Evolutionary conservation across 2,329 filamentous ascomycete species (phyloP).

Genomic region (Cladophialophora yegresii): DNA sequence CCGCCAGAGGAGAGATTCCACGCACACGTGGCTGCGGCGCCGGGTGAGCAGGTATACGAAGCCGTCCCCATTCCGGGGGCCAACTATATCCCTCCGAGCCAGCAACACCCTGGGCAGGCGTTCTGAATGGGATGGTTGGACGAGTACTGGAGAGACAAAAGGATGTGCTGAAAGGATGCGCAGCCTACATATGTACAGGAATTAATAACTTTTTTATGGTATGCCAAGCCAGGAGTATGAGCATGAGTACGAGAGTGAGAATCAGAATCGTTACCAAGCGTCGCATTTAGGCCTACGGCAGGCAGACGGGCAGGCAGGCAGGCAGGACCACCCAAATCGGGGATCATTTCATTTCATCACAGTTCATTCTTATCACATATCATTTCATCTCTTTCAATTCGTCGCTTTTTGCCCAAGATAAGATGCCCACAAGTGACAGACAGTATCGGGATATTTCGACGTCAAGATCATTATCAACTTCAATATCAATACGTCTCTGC

Average conservation of each 20-base stretch:
- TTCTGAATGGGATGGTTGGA: conserved; percentile 13
- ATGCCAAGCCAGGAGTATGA: background rate
- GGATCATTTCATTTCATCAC: background rate
- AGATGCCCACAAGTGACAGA: no score
- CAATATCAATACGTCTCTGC: background rate
- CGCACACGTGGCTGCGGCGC: conserved; percentile 68
- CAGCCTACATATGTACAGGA: background rate
- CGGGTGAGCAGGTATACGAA: conserved; percentile 81
- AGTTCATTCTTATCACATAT: background rate
- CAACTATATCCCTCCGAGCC: conserved; percentile 56
- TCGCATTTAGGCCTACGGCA: background rate
- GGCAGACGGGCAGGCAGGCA: background rate
- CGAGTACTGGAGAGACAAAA: background rate
- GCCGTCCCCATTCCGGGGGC: conserved; percentile 86
- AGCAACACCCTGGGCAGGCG: conserved; percentile 25
- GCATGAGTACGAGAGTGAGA: background rate
- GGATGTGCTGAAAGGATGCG: background rate
- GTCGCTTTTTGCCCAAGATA: background rate
- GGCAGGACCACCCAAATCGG: background rate
- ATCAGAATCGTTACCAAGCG: background rate
- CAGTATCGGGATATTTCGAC: no score
- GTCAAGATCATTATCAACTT: background rate
- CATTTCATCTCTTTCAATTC: background rate
- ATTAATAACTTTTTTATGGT: background rate
- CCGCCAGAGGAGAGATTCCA: conserved; percentile 53